Percentiles rank a stretch among this genome's conserved stretches.
phyloP scores from a whole-genome alignment of 1,139 yeast genomes.

The Zygosaccharomyces pseudobailii region DNA sequence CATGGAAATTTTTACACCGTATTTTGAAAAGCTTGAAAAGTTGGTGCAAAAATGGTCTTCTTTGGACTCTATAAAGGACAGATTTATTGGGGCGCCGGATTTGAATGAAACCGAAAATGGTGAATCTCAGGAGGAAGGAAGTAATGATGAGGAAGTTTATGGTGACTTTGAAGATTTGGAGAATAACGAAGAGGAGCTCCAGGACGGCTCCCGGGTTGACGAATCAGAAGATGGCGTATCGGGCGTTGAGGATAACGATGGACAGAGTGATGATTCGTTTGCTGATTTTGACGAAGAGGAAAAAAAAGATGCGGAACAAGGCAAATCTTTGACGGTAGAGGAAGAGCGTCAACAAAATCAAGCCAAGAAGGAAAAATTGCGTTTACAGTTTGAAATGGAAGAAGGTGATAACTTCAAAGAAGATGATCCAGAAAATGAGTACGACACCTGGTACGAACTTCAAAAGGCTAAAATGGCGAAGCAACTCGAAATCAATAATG shows the following conservation, averaged over 20 bases:
- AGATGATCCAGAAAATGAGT: conserved; percentile 65
- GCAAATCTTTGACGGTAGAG: conserved; percentile 47
- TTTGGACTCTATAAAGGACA: conserved; percentile 43
- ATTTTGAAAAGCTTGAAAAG: conserved; percentile 46
- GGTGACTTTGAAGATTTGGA: conserved; percentile 84
- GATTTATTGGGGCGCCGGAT: conserved; percentile 69
- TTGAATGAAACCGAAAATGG: conserved; percentile 38
- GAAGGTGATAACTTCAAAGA: conserved; percentile 75
- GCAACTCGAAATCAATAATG: conserved; percentile 88
- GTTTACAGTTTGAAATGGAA: conserved; percentile 87
- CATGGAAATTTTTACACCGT: conserved; percentile 35
- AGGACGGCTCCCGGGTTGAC: conserved; percentile 29
- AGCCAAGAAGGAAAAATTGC: conserved; percentile 79
- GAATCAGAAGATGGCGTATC: conserved; percentile 37
- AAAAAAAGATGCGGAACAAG: conserved; percentile 40
- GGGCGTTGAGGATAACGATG: conserved; percentile 25
- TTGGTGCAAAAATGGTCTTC: conserved; percentile 51
- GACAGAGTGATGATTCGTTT: conserved; percentile 43
- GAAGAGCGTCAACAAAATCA: conserved; percentile 78
- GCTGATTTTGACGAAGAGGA: conserved; percentile 47
- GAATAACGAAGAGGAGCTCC: conserved; percentile 34
- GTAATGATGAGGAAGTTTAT: conserved; percentile 51
- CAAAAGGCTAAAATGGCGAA: conserved; percentile 97
- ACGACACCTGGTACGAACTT: conserved; percentile 95
- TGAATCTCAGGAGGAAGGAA: conserved; percentile 38